Evolutionary conservation across 106 monocot species (phyloP).

Genomic region (Dendrobium chrysotoxum): DNA sequence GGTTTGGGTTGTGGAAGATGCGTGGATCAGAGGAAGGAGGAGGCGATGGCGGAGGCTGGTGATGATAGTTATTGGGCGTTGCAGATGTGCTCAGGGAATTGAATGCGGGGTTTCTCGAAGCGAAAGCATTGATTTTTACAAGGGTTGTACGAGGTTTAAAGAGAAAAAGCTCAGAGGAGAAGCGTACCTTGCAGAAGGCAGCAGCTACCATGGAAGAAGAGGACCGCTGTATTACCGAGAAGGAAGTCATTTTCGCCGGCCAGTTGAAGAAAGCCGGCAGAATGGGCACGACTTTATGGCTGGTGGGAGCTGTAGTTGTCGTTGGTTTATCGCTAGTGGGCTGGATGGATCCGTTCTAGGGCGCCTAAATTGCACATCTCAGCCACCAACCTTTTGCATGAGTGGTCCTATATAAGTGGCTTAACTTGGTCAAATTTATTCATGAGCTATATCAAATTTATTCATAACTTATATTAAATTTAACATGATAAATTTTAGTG

Average conservation of each 20-base stretch:
- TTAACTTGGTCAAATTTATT: too few relatives aligned
- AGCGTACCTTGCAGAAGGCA: background rate
- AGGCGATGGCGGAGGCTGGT: constrained; percentile 8
- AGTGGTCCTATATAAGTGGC: too few relatives aligned
- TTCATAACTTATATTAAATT: too few relatives aligned
- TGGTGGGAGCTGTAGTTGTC: too few relatives aligned
- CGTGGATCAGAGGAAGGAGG: constrained; percentile 11
- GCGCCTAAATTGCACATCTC: too few relatives aligned
- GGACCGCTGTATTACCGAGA: constrained; percentile 10
- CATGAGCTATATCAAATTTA: too few relatives aligned
- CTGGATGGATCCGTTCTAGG: too few relatives aligned
- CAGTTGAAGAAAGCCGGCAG: background rate
- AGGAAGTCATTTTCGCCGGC: constrained; percentile 13
- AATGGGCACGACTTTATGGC: background rate
- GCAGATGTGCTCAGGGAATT: constrained; percentile 23
- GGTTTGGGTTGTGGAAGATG: constrained; percentile 13
- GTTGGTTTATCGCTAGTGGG: too few relatives aligned
- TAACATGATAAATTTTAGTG: too few relatives aligned
- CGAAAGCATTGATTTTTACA: background rate
- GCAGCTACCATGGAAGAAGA: constrained; percentile 18
- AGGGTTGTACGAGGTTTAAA: constrained; percentile 12
- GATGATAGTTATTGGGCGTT: constrained; percentile 15
- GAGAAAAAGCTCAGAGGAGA: constrained; percentile 9
- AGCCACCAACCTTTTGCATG: too few relatives aligned
- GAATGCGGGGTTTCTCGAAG: background rate